phyloP scores from a whole-genome alignment of 306 rosid genomes.

The Pyrus communis region DNA sequence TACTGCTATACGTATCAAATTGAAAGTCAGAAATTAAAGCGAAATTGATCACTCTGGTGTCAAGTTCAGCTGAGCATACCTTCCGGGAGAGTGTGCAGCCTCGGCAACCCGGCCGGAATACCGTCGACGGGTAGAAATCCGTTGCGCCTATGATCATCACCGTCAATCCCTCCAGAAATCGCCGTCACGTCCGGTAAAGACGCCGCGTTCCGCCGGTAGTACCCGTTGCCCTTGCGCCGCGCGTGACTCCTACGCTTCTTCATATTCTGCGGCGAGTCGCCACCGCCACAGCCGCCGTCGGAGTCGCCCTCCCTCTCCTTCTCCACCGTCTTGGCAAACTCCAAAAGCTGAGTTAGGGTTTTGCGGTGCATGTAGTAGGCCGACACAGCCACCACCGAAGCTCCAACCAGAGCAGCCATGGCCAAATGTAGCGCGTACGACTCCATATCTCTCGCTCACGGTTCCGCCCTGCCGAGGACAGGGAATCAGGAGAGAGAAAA shows the following conservation, averaged over 20 bases:
- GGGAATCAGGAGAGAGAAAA: background rate
- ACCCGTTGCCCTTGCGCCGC: constrained; percentile 33
- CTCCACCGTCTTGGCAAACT: constrained; percentile 82
- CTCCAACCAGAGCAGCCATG: constrained; percentile 92
- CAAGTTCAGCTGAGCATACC: constrained; percentile 41
- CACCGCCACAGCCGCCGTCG: constrained; percentile 7
- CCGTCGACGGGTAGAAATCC: constrained; percentile 49
- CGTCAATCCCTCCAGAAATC: constrained; percentile 41
- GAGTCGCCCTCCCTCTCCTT: constrained; percentile 32
- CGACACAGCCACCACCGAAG: constrained; percentile 82
- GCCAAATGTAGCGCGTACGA: constrained; percentile 75
- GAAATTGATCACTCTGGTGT: constrained; percentile 11
- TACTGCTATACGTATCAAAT: background rate
- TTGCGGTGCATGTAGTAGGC: constrained; percentile 90
- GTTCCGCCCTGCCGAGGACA: background rate
- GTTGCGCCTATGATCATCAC: constrained; percentile 44
- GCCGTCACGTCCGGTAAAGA: constrained; percentile 76
- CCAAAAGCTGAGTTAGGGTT: constrained; percentile 77
- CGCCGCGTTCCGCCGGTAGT: constrained; percentile 45
- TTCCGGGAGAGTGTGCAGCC: constrained; percentile 79
- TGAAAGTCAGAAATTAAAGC: background rate
- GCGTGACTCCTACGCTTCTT: constrained; percentile 42
- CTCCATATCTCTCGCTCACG: constrained; percentile 43
- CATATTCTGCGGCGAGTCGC: constrained; percentile 40
- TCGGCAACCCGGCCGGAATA: constrained; percentile 80